Evolutionary conservation across 306 rosid species (phyloP), one percentile per base, ranked within the genome.

Genomic region (Trifolium repens): DNA sequence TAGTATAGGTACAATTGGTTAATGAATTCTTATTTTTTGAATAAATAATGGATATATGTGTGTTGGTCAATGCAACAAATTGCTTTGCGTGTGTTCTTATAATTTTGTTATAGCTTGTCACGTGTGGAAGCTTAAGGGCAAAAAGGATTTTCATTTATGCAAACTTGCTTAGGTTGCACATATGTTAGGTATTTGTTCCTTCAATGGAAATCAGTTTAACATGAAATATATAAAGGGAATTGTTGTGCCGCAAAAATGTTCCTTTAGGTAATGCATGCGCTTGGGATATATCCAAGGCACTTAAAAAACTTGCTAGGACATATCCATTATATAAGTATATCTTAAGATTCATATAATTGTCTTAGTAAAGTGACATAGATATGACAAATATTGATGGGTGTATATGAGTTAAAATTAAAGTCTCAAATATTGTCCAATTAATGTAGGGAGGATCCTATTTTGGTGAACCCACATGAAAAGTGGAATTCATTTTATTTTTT

Each of bases 21-120:
- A n/a, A n/a, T n/a, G n/a, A n/a, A n/a, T n/a, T n/a, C n/a, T n/a
- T n/a, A n/a, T n/a, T n/a, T n/a, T n/a, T n/a, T n/a, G n/a, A 32
- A 19, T 54, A 19, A 42, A 60, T 47, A 14, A 32, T 60, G 43
- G 67, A 60, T 60, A 24, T 50, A 12, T 68, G 1, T 26, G 47
- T 68, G 14, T 76, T 60, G 78, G 93, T 88, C 83, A 79, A 77
- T 1, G 27, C 44, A 16, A 69, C 27, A 69, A 59, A 75, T 42
- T 64, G 82, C 40, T 84, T 84, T 84, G 73, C 85, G 90, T 84
- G 83, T 19, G 0, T 4, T 4, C 4, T 4, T 19, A 12, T 67
- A 43, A 75, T 69, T 37, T 69, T 75, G 15, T 8, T 6, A n/a
- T n/a, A 53, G 4, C 52, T 9, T 9, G 9, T 32, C 83, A 88